Conservation (phyloP, 805 yeast genomes). For the Trichomonascus vanleenenianus region DNA sequence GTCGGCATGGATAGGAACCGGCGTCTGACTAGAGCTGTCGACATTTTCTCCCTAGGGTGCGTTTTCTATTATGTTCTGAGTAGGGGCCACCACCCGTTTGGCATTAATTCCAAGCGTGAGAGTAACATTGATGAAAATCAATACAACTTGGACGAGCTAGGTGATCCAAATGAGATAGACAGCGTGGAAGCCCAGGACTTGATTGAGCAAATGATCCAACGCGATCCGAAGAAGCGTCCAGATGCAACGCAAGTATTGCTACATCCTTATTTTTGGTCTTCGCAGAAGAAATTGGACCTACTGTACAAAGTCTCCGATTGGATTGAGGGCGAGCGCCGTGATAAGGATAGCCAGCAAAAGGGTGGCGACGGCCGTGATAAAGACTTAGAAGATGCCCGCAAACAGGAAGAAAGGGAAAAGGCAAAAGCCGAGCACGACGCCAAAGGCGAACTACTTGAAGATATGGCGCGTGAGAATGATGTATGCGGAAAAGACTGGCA, state of each 20-base stretch:
- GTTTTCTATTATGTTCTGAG: constrained; percentile 82
- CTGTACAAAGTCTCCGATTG: constrained; percentile 83
- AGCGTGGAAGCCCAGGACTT: constrained; percentile 67
- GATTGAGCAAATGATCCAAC: constrained; percentile 61
- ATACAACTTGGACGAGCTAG: constrained; percentile 43
- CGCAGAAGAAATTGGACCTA: constrained; percentile 69
- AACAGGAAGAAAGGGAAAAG: constrained; percentile 45
- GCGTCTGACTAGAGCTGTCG: constrained; percentile 56
- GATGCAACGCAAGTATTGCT: constrained; percentile 55
- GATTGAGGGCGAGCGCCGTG: constrained; percentile 58
- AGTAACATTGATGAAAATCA: constrained; percentile 62
- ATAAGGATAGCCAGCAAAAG: too few species aligned
- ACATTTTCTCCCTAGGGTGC: constrained; percentile 91
- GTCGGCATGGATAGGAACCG: constrained; percentile 8
- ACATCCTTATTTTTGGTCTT: constrained; percentile 88
- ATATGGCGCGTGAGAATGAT: too few species aligned
- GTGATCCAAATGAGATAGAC: constrained; percentile 16
- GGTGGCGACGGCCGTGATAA: too few species aligned
- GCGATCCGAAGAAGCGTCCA: constrained; percentile 65
- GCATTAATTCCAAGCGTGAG: constrained; percentile 82
- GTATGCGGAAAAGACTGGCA: constrained; percentile 64
- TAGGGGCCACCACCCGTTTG: constrained; percentile 87
- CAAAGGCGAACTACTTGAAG: neutral
- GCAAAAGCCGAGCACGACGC: neutral
- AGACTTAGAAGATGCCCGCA: constrained; percentile 58